Base-by-base conservation (phyloP, 345 rosid species). In the Jatropha curcas region DNA sequence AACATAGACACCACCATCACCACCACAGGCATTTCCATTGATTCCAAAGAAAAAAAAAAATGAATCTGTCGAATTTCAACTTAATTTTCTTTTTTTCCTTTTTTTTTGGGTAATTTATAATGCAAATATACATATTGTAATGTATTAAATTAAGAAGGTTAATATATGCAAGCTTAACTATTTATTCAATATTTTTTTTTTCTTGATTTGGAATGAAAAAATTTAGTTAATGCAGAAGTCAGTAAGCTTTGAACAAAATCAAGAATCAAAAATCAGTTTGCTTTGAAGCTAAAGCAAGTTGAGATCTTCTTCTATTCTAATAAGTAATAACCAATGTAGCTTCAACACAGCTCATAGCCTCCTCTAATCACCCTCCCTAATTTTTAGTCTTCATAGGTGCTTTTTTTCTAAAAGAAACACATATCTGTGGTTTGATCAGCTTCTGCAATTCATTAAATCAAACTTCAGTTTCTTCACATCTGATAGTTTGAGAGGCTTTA, bases 401-500 rank as follows among this genome's bases (percentile, higher is more conserved):
- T 61, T 5, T 37, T 37, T 39, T 41, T 41, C 45, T 25, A 11
- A n/a, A 22, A 37, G n/a, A n/a, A n/a, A n/a, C n/a, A n/a, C n/a
- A n/a, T 6, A 30, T 43, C 20, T 0, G 48, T 1, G 4, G 19
- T 28, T 12, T 46, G 11, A 73, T 65, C 67, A 75, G 67, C 78
- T 65, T 72, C 77, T 65, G 76, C 80, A 74, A 37, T 77, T 85
- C 84, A 84, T 66, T 80, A 91, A 70, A 50, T 84, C 74, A 51
- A 83, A 74, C 46, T 86, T 89, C 53, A 94, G 65, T 67, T 84
- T 83, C 83, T 84, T 81, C 27, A 92, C 92, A 71, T 94, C 98
- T 0, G 94, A 84, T 60, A 74, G 88, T 67, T 94, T 92, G 65
- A 92, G 79, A 0, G 97, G 98, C 88, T 94, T 94, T 72, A 88